These are phyloP conservation scores for Fusarium transvaalense DNA, from an alignment of 2,329 filamentous ascomycete species.

Conservation along the genomic window DNA sequence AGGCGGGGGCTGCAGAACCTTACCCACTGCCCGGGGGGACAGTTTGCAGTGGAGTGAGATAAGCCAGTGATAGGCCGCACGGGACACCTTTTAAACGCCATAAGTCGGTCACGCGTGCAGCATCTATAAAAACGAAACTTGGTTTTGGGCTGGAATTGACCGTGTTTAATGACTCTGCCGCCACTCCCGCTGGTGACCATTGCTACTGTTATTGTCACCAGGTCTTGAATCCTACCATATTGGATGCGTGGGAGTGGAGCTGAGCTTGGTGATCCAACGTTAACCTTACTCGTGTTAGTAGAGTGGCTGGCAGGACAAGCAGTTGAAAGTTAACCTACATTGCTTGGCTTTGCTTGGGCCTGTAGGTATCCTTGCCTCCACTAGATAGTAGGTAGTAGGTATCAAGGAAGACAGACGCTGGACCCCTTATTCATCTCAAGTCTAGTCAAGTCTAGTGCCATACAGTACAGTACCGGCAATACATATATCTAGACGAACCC, in stretches of 20 bases:
- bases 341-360: not conserved
- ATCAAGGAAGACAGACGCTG: constrained; percentile 1
- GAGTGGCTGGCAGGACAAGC: not conserved
- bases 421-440: constrained; percentile 1
- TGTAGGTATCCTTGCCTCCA: not conserved
- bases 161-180: constrained; percentile 18
- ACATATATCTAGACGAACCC: constrained; percentile 3
- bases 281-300: constrained; percentile 30
- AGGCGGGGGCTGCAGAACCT: constrained; percentile 18
- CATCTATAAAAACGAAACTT: constrained; percentile 26
- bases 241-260: constrained; percentile 17
- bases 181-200: constrained; percentile 19
- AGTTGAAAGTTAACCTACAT: not conserved
- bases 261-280: constrained; percentile 22
- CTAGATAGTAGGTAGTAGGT: too few species aligned
- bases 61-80: constrained; percentile 28
- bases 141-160: constrained; percentile 18
- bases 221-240: constrained; percentile 6
- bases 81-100: constrained; percentile 21
- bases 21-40: constrained; percentile 20
- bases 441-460: not conserved
- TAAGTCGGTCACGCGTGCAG: constrained; percentile 31
- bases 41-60: constrained; percentile 8
- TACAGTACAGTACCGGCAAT: not conserved
- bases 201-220: constrained; percentile 20